These are phyloP conservation scores for Carex littledalei DNA, from an alignment of 176 grass and related monocot genomes.

Conservation along the genomic window DNA sequence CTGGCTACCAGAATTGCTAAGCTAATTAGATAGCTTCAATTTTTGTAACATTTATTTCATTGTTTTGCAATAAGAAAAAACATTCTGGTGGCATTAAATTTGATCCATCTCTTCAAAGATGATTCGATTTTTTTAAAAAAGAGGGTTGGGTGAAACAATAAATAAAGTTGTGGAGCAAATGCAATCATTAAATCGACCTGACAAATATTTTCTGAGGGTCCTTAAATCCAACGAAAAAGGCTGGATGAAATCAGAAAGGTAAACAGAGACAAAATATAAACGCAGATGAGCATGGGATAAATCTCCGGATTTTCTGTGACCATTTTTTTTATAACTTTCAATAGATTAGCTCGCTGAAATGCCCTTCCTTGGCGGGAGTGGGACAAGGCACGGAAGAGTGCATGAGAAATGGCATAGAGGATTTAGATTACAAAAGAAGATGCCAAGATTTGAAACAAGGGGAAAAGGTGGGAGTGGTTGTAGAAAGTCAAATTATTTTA, in stretches of 20 bases:
- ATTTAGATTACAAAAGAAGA: background rate
- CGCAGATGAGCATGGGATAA: background rate
- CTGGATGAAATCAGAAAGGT: conserved; percentile 9
- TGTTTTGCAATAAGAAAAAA: background rate
- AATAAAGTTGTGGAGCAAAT: conserved; percentile 6
- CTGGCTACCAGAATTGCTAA: background rate
- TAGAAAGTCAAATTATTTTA: conserved; percentile 6
- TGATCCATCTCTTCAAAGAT: background rate
- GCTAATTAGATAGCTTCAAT: background rate
- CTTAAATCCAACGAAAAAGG: conserved; percentile 22
- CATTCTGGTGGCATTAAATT: background rate
- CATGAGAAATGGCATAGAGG: background rate
- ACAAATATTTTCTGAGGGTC: conserved; percentile 25
- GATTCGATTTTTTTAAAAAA: conserved; percentile 7
- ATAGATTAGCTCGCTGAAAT: background rate
- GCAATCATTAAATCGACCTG: conserved; percentile 27
- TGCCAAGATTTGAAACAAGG: conserved; percentile 2
- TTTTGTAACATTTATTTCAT: background rate
- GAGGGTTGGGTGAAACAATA: background rate
- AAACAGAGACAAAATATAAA: conserved; percentile 5
- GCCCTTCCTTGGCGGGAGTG: background rate
- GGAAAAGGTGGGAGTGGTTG: background rate
- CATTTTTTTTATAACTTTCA: background rate
- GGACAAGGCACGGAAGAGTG: background rate
- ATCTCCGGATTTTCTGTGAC: background rate